Conservation (phyloP, 2,329 filamentous ascomycete species). For the Penicillium sp. region DNA sequence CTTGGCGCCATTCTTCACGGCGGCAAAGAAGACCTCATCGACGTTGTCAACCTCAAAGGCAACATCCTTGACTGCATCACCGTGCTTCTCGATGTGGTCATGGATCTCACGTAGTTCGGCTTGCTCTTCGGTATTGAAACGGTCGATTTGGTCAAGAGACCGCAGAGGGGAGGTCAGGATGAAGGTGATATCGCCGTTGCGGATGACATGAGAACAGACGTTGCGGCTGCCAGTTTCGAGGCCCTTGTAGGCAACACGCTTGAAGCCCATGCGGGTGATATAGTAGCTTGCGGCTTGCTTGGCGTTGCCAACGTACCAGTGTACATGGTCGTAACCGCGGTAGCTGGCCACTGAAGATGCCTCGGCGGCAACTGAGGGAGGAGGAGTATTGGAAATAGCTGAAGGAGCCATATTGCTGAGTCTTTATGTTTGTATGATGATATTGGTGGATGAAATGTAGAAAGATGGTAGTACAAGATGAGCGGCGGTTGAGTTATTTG, state of each 20-base stretch:
- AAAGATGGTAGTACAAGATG: not conserved
- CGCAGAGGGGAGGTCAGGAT: conserved; percentile 52
- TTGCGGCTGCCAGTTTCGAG: conserved; percentile 83
- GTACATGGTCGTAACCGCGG: conserved; percentile 86
- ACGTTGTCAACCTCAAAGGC: conserved; percentile 93
- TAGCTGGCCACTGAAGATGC: conserved; percentile 46
- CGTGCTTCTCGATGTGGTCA: conserved; percentile 78
- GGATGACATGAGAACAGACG: conserved; percentile 74
- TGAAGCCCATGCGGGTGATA: conserved; percentile 82
- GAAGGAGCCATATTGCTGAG: conserved; percentile 33
- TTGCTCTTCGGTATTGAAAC: conserved; percentile 57
- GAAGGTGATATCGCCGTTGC: conserved; percentile 46
- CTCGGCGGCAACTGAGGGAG: conserved; percentile 17
- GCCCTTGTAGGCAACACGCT: conserved; percentile 76
- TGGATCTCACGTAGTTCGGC: conserved; percentile 72
- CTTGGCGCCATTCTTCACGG: conserved; percentile 56
- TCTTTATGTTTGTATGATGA: not conserved
- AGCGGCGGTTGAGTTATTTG: not conserved
- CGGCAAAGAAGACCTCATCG: conserved; percentile 72
- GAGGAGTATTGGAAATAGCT: conserved; percentile 31
- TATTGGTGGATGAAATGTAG: not conserved
- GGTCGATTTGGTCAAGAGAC: conserved; percentile 63
- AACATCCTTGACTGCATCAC: conserved; percentile 92
- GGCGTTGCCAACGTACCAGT: conserved; percentile 96
- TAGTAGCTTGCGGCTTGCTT: conserved; percentile 94